Conservation (phyloP, 108 stramenopile genomes). For the Tribonema minus region DNA sequence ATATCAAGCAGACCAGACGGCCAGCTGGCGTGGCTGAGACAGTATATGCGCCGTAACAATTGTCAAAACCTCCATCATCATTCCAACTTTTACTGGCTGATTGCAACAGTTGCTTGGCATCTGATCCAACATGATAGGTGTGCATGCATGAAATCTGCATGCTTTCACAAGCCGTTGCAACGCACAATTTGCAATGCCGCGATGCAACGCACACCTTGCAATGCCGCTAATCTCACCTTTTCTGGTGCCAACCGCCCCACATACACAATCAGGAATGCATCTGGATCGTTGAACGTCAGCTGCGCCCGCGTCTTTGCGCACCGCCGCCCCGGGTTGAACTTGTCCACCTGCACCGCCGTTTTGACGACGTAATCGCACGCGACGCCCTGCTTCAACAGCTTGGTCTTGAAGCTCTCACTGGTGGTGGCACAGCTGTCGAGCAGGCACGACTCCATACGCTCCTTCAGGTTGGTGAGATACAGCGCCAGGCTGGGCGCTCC, state of each 20-base stretch:
- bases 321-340: constrained; percentile 9
- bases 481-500: not conserved
- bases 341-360: constrained; percentile 24
- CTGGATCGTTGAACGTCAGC: constrained; percentile 48
- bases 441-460: constrained; percentile 16
- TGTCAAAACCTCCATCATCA: no score
- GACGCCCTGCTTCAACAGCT: constrained; percentile 27
- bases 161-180: no score
- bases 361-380: constrained; percentile 14
- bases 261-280: constrained; percentile 48
- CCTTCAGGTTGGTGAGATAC: constrained; percentile 7
- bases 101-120: no score
- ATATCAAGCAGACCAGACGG: no score
- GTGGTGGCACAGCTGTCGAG: constrained; percentile 50
- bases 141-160: no score
- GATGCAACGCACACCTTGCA: no score
- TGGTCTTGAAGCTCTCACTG: constrained; percentile 23
- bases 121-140: no score
- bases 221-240: constrained; percentile 40
- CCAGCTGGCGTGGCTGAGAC: no score
- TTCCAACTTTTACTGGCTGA: no score
- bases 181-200: no score
- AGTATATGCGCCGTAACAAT: no score
- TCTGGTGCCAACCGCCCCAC: constrained; percentile 48
- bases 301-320: constrained; percentile 27